Percentiles rank a stretch among this genome's conserved stretches.
phyloP scores from a whole-genome alignment of 768 basidiomycete species.

The Steccherinum ochraceum region DNA sequence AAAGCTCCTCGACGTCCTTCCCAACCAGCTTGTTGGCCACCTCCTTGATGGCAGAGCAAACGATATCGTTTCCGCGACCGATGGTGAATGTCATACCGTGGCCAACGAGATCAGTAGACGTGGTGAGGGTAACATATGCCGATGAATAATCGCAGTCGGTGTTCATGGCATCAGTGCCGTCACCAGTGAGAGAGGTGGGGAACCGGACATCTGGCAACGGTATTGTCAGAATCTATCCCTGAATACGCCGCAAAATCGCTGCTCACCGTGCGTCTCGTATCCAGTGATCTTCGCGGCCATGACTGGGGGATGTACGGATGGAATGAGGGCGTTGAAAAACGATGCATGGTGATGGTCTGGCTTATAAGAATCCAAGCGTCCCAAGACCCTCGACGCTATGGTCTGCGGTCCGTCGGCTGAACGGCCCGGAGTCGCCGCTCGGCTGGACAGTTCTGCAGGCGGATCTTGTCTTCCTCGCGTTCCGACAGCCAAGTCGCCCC shows the following conservation, averaged over 20 bases:
- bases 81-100: conserved; percentile 95
- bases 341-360: background rate
- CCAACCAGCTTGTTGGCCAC: conserved; percentile 80
- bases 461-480: too few relatives aligned
- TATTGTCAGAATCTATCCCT: background rate
- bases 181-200: conserved; percentile 85
- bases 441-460: too few relatives aligned
- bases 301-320: too few relatives aligned
- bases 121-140: conserved; percentile 79
- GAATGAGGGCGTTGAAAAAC: background rate
- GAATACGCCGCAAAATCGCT: background rate
- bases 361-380: background rate
- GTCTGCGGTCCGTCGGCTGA: background rate
- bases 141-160: conserved; percentile 95
- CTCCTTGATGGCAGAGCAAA: conserved; percentile 74
- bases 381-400: background rate
- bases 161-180: conserved; percentile 96
- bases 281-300: conserved; percentile 43
- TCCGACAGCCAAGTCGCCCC: too few relatives aligned
- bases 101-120: conserved; percentile 68
- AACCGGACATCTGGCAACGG: conserved; percentile 73
- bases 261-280: conserved; percentile 52
- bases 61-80: conserved; percentile 93
- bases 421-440: background rate
- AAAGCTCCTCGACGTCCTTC: conserved; percentile 74